Evolutionary conservation across 1,284 basidiomycete genomes (phyloP).

Genomic region (Tilletia indica): DNA sequence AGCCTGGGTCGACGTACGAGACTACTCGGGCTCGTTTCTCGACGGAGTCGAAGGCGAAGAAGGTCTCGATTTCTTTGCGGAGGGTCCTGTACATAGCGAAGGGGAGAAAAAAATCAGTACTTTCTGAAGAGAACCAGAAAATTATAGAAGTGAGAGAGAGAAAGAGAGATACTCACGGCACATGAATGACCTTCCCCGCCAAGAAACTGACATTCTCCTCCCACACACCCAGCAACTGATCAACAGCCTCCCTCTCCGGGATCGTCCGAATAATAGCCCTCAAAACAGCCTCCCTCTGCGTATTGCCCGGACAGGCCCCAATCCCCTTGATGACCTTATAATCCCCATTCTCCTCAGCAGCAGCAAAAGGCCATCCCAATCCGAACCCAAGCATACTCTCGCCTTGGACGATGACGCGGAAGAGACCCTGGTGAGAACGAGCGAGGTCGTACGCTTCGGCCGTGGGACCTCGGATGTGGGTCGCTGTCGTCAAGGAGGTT

Average conservation of each 20-base stretch:
- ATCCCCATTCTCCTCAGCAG: constrained; percentile 37
- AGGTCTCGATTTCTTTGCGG: constrained; percentile 37
- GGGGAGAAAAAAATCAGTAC: not conserved
- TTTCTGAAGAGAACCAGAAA: not conserved
- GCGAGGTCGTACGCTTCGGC: constrained; percentile 22
- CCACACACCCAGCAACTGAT: constrained; percentile 46
- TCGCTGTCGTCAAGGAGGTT: not conserved
- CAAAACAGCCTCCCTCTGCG: constrained; percentile 49
- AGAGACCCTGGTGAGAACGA: constrained; percentile 23
- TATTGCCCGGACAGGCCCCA: constrained; percentile 28
- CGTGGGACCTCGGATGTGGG: constrained; percentile 9
- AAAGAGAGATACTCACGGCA: constrained; percentile 24
- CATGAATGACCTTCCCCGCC: constrained; percentile 39
- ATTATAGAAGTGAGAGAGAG: not conserved
- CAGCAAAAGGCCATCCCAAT: constrained; percentile 51
- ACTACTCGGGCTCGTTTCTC: constrained; percentile 48
- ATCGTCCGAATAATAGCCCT: constrained; percentile 42
- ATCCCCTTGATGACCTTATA: constrained; percentile 29
- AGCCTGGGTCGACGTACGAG: constrained; percentile 47
- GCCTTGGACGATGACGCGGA: constrained; percentile 41
- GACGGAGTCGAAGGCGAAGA: constrained; percentile 39
- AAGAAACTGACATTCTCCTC: constrained; percentile 39
- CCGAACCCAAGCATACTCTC: constrained; percentile 52
- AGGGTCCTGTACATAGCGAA: constrained; percentile 1
- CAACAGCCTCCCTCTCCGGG: constrained; percentile 38